phyloP scores from a whole-genome alignment of 148 eudicot species.

The Rhododendron simsii region DNA sequence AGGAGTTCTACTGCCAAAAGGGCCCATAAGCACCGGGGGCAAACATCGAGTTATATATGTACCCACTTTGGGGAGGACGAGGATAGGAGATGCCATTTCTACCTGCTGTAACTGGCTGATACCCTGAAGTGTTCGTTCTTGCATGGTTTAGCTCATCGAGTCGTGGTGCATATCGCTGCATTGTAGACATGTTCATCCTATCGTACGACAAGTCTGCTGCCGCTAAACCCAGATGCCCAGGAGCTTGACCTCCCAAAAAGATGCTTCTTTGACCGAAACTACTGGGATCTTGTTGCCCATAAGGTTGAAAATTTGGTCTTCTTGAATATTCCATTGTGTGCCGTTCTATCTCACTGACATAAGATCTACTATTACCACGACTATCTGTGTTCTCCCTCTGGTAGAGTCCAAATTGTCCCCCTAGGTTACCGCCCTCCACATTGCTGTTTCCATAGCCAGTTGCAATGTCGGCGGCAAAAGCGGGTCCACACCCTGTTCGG shows the following conservation, averaged over 20 bases:
- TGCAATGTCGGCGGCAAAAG: not conserved
- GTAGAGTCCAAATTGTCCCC: conserved; percentile 10
- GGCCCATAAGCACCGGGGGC: conserved; percentile 21
- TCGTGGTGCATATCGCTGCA: conserved; percentile 35
- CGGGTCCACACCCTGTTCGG: conserved; percentile 14
- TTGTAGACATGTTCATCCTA: conserved; percentile 25
- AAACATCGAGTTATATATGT: conserved; percentile 19
- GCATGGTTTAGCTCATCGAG: conserved; percentile 32
- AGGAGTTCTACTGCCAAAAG: conserved; percentile 10
- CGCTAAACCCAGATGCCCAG: conserved; percentile 11
- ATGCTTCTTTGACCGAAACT: conserved; percentile 11
- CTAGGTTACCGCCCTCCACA: conserved; percentile 2
- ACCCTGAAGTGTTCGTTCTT: conserved; percentile 13
- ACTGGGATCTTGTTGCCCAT: conserved; percentile 16
- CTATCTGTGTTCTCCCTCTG: conserved; percentile 12
- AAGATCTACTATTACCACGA: conserved; percentile 17
- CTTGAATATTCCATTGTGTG: not conserved
- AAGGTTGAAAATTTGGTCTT: not conserved
- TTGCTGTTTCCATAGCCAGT: conserved; percentile 8
- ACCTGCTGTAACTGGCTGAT: conserved; percentile 1
- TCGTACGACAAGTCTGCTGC: not conserved
- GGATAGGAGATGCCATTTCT: conserved; percentile 14
- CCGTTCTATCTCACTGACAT: conserved; percentile 3
- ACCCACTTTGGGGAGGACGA: conserved; percentile 16
- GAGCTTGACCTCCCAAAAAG: conserved; percentile 14